phyloP scores from a whole-genome alignment of 2,329 filamentous ascomycete genomes.

The Pestalotiopsis sp. region DNA sequence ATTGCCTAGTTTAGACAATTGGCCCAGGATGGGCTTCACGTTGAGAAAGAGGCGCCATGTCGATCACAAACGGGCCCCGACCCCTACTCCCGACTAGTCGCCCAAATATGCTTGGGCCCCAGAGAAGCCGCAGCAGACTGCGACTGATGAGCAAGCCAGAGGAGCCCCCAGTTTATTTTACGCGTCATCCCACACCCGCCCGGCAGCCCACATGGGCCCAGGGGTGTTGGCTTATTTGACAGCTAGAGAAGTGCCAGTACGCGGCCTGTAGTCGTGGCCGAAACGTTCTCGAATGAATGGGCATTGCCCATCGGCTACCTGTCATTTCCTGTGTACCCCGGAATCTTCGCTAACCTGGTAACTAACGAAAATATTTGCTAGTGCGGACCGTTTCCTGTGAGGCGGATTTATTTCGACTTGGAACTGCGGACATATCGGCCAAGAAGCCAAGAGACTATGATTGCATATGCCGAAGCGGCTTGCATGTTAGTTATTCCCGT shows the following conservation, averaged over 20 bases:
- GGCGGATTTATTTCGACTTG: background rate
- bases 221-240: background rate
- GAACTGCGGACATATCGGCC: background rate
- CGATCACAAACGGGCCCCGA: too few relatives aligned
- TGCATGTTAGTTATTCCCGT: background rate
- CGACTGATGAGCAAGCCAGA: background rate
- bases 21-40: too few relatives aligned
- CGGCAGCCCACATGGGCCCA: background rate
- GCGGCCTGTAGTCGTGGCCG: background rate
- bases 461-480: background rate
- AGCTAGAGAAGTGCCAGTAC: background rate
- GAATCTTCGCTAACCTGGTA: background rate
- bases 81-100: background rate
- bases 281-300: background rate
- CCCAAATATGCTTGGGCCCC: background rate
- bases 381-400: background rate
- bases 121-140: background rate
- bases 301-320: background rate
- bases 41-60: too few relatives aligned
- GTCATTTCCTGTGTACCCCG: background rate
- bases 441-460: background rate
- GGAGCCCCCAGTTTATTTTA: background rate
- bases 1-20: too few relatives aligned
- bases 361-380: background rate
- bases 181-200: background rate